Evolutionary conservation across 2,329 filamentous ascomycete species (phyloP), one percentile per base, ranked within the genome.

Genomic region (Ophiocordyceps camponoti-floridani): DNA sequence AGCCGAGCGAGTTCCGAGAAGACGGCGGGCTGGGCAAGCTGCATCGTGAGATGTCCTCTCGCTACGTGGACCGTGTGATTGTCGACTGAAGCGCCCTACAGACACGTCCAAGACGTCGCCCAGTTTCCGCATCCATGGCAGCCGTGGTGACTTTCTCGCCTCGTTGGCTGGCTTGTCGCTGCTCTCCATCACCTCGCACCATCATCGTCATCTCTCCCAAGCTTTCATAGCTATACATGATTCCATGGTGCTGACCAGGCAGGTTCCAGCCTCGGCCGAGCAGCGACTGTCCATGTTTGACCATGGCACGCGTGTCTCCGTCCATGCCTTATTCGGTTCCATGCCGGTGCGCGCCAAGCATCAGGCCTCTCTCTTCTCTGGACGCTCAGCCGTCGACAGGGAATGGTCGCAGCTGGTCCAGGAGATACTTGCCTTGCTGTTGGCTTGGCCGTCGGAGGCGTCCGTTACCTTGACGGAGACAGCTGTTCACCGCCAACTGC

Each of bases 321-420:
- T 94, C 6, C 75, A 79, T 46, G 80, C 94, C 57, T 66, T 95
- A 1, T 96, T 95, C 61, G 87, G 88, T 0, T 82, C 79, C 47
- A 84, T 95, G 75, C 87, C 89, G 0, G 89, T 95, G 12, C 78
- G 89, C 13, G 80, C 93, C 26, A 94, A 91, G 57, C 83, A 87
- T 52, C 74, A 87, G 49, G 74, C 77, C 0, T 52, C 74, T 0
- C 52, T 77, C 3, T 62, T 66, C 50, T 58, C 68, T 37, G 65
- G 75, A 53, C 69, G 67, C 51, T 51, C 68, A 11, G 56, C 66
- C 23, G 65, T 79, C 42, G 60, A 72, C 18, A 81, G 71, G 50
- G 71, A 82, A 44, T 89, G 84, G 77, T 72, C 77, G 27, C 60
- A 60, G 1, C 61, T 94, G 14, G 72, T 75, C 48, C 69, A 65